Percentiles rank a stretch among this genome's conserved stretches.
Conservation (phyloP, 192 early-diverging fungal genomes). For the Coemansia sp. region DNA sequence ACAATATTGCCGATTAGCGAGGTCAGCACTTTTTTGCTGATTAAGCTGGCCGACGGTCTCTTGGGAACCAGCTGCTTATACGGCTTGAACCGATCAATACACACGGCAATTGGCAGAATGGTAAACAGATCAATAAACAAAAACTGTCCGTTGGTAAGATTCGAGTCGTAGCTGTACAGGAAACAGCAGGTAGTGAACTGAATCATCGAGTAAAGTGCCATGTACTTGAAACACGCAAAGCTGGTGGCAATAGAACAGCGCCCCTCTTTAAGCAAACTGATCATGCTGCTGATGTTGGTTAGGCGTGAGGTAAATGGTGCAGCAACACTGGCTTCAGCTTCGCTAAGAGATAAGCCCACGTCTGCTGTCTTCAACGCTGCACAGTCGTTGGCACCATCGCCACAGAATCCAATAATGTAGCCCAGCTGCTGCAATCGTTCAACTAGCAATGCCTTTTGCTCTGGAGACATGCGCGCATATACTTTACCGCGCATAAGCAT, state of each 20-base stretch:
- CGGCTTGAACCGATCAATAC: slow-evolving; percentile 81
- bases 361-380: slow-evolving; percentile 93
- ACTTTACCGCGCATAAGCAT: slow-evolving; percentile 88
- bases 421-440: slow-evolving; percentile 78
- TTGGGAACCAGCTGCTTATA: slow-evolving; percentile 67
- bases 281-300: slow-evolving; percentile 83
- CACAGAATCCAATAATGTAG: slow-evolving; percentile 93
- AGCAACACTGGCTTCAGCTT: slow-evolving; percentile 97
- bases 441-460: slow-evolving; percentile 91
- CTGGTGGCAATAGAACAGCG: slow-evolving; percentile 95
- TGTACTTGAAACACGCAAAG: slow-evolving; percentile 97
- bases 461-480: slow-evolving; percentile 96
- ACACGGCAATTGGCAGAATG: slow-evolving; percentile 79
- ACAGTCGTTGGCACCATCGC: slow-evolving; percentile 98
- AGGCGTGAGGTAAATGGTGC: slow-evolving; percentile 91
- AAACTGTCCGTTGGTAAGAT: slow-evolving; percentile 91
- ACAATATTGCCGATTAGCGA: slow-evolving; percentile 84
- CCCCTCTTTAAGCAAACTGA: slow-evolving; percentile 85
- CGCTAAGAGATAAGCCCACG: slow-evolving; percentile 91
- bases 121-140: slow-evolving; percentile 88
- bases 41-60: slow-evolving; percentile 83
- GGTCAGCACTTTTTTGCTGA: slow-evolving; percentile 81
- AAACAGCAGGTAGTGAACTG: slow-evolving; percentile 94
- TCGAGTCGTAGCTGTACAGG: slow-evolving; percentile 79
- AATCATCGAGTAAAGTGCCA: slow-evolving; percentile 96